phyloP scores from a whole-genome alignment of 2,329 filamentous ascomycete species.

The Aurifilum marmelostoma region DNA sequence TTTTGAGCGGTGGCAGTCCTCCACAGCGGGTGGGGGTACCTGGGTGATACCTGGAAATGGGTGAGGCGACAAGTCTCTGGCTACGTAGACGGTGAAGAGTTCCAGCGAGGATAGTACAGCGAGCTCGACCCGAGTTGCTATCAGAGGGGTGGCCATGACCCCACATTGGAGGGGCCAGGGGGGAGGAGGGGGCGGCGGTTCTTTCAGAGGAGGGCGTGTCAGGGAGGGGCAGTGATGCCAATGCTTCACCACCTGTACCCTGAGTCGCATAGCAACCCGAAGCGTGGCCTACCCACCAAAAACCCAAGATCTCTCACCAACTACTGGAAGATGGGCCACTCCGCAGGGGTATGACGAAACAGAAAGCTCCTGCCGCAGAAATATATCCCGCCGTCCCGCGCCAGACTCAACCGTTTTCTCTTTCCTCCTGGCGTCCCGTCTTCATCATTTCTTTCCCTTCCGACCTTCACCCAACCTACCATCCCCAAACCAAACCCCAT shows the following conservation, averaged over 20 bases:
- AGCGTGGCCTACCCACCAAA: background rate
- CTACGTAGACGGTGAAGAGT: background rate
- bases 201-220: background rate
- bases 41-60: background rate
- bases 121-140: background rate
- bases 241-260: background rate
- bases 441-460: constrained; percentile 6
- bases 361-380: background rate
- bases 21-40: background rate
- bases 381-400: constrained; percentile 14
- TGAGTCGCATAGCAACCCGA: constrained; percentile 1
- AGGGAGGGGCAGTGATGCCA: background rate
- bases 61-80: background rate
- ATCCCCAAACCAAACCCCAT: background rate
- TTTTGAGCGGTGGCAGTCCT: constrained; percentile 1
- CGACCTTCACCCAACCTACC: constrained; percentile 9
- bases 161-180: background rate
- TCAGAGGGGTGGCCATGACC: background rate
- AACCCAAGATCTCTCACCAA: background rate
- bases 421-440: background rate
- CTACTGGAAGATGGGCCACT: background rate
- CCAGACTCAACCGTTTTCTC: background rate
- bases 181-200: background rate
- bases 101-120: background rate
- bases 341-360: background rate